Evolutionary conservation across 2,329 filamentous ascomycete species (phyloP).

Genomic region (Cordyceps militaris): DNA sequence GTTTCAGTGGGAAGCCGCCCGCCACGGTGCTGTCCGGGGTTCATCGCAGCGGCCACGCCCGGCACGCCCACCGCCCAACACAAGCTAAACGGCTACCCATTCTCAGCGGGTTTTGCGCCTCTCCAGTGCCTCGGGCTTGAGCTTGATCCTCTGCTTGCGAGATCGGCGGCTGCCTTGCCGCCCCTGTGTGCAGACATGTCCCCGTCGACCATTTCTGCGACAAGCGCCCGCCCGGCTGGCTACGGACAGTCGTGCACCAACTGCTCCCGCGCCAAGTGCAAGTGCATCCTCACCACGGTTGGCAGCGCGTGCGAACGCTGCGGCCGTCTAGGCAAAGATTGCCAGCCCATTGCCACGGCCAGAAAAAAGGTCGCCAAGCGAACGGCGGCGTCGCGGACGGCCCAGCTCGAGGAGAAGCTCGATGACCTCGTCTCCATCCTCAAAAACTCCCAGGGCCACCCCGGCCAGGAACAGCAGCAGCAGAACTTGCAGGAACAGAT

Average conservation of each 20-base stretch:
- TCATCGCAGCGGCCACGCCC: neutral
- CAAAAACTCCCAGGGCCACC: slow-evolving; percentile 21
- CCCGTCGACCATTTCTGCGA: neutral
- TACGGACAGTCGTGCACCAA: slow-evolving; percentile 41
- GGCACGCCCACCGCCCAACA: neutral
- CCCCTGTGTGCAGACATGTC: slow-evolving; percentile 5
- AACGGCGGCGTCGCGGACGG: slow-evolving; percentile 30
- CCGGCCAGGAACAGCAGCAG: slow-evolving; percentile 13
- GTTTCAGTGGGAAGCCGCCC: neutral
- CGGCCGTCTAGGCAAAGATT: slow-evolving; percentile 40
- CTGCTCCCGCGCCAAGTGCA: slow-evolving; percentile 42
- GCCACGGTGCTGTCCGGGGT: slow-evolving; percentile 1
- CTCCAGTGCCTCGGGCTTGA: neutral
- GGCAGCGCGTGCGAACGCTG: slow-evolving; percentile 34
- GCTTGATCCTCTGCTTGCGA: slow-evolving; percentile 1
- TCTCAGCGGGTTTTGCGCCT: slow-evolving; percentile 6
- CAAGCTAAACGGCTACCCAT: neutral
- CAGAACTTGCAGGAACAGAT: slow-evolving; percentile 12
- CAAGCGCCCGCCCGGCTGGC: slow-evolving; percentile 22
- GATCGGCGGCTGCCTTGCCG: neutral
- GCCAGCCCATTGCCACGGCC: slow-evolving; percentile 36
- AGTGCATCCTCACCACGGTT: slow-evolving; percentile 35
- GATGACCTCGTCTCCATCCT: slow-evolving; percentile 42
- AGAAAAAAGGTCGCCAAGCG: slow-evolving; percentile 31
- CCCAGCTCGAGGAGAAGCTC: slow-evolving; percentile 43